Percentiles rank a stretch among this genome's conserved stretches.
Evolutionary conservation across 495 filamentous ascomycete genomes (phyloP).

Genomic region (Evansstolkia leycettana): DNA sequence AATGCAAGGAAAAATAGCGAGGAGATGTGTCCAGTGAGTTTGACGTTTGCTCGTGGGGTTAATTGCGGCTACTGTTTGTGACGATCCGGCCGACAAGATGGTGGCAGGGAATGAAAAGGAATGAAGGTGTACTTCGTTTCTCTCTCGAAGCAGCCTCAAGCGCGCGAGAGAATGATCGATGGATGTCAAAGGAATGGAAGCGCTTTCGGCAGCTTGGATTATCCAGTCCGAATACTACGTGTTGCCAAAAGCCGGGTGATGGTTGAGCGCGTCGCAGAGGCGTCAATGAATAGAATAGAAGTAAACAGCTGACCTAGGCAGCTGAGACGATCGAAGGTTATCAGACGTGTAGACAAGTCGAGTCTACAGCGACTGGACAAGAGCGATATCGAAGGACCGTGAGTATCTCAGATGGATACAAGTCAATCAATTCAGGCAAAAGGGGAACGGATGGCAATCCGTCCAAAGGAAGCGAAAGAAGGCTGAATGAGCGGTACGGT

Average conservation of each 20-base stretch:
- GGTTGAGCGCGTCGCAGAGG: constrained; percentile 31
- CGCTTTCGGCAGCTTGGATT: constrained; percentile 6
- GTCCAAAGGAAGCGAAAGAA: constrained; percentile 5
- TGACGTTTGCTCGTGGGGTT: background rate
- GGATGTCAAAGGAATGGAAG: constrained; percentile 21
- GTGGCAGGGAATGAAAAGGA: constrained; percentile 8
- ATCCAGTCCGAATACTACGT: background rate
- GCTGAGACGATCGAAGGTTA: constrained; percentile 9
- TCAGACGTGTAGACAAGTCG: constrained; percentile 5
- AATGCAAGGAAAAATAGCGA: constrained; percentile 4
- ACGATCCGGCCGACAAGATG: constrained; percentile 30
- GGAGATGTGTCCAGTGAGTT: background rate
- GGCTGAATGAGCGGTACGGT: constrained; percentile 1
- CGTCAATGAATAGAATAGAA: constrained; percentile 11
- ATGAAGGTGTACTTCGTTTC: no score
- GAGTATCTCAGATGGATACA: background rate
- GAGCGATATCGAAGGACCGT: constrained; percentile 21
- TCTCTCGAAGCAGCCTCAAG: constrained; percentile 33
- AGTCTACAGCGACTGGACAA: constrained; percentile 8
- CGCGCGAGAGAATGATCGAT: constrained; percentile 17
- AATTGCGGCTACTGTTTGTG: constrained; percentile 6
- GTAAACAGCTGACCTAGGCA: constrained; percentile 32
- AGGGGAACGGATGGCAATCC: no score
- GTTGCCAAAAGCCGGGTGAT: background rate
- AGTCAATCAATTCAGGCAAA: no score